Evolutionary conservation across 805 yeast genomes (phyloP).

Genomic region (Candida boleticola): DNA sequence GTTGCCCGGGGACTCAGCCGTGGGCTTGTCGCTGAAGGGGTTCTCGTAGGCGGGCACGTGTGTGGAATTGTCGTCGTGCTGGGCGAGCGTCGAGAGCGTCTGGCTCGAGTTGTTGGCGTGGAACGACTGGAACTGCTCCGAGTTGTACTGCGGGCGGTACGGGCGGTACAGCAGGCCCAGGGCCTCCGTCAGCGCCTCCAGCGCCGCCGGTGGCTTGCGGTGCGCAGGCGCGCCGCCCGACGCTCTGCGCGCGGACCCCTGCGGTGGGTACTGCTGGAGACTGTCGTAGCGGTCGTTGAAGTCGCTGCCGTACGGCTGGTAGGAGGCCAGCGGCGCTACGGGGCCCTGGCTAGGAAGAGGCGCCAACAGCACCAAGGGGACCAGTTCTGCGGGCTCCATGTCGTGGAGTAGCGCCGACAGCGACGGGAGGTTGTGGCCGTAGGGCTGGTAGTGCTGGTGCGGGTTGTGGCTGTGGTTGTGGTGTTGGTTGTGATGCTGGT

Average conservation of each 20-base stretch:
- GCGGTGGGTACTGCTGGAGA: background rate
- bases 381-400: background rate
- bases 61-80: background rate
- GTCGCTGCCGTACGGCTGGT: background rate
- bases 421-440: background rate
- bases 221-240: too few relatives aligned
- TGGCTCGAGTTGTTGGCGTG: background rate
- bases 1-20: background rate
- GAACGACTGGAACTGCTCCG: background rate
- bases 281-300: background rate
- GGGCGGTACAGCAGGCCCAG: background rate
- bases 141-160: background rate
- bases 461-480: background rate
- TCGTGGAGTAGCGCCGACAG: background rate
- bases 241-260: too few relatives aligned
- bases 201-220: background rate
- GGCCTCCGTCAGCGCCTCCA: background rate
- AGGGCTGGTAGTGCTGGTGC: slow-evolving; percentile 1
- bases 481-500: background rate
- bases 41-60: too few relatives aligned
- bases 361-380: background rate
- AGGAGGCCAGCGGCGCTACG: background rate
- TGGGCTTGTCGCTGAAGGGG: background rate
- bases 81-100: background rate
- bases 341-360: background rate